These are phyloP conservation scores for Orobanche coerulescens DNA, from an alignment of 257 asterid genomes.

Conservation along the genomic window DNA sequence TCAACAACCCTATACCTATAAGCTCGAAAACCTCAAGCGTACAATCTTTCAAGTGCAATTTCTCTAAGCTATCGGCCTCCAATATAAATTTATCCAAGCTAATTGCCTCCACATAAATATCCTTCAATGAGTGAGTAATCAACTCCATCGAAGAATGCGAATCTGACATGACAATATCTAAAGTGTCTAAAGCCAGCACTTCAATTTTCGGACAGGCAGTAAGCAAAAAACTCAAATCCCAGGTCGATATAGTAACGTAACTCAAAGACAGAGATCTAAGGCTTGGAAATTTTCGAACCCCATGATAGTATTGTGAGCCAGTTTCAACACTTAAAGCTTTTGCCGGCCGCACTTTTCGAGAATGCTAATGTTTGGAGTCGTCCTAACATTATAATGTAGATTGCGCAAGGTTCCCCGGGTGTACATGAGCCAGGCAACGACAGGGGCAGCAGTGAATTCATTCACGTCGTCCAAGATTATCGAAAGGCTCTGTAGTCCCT, in stretches of 20 bases:
- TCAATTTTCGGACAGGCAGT: constrained; percentile 59
- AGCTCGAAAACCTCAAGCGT: constrained; percentile 73
- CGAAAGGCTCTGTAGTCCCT: constrained; percentile 48
- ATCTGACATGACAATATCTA: constrained; percentile 77
- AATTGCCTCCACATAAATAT: constrained; percentile 64
- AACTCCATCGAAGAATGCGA: constrained; percentile 59
- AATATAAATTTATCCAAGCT: constrained; percentile 69
- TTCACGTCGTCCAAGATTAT: constrained; percentile 69
- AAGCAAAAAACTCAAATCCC: constrained; percentile 63
- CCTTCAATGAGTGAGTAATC: constrained; percentile 48
- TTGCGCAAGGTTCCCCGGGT: constrained; percentile 59
- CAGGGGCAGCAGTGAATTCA: constrained; percentile 71
- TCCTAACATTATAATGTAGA: constrained; percentile 62
- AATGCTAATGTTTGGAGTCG: constrained; percentile 62
- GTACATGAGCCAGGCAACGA: constrained; percentile 84
- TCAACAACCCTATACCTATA: constrained; percentile 55
- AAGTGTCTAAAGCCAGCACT: constrained; percentile 46
- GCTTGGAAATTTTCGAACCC: constrained; percentile 72
- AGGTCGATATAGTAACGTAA: constrained; percentile 61
- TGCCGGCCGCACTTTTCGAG: constrained; percentile 78
- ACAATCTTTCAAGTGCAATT: constrained; percentile 69
- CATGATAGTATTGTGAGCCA: constrained; percentile 61
- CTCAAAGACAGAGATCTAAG: constrained; percentile 53
- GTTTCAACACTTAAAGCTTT: constrained; percentile 58
- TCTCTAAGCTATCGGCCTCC: constrained; percentile 69